Evolutionary conservation across 345 rosid genomes (phyloP).

Genomic region (Heritiera littoralis): DNA sequence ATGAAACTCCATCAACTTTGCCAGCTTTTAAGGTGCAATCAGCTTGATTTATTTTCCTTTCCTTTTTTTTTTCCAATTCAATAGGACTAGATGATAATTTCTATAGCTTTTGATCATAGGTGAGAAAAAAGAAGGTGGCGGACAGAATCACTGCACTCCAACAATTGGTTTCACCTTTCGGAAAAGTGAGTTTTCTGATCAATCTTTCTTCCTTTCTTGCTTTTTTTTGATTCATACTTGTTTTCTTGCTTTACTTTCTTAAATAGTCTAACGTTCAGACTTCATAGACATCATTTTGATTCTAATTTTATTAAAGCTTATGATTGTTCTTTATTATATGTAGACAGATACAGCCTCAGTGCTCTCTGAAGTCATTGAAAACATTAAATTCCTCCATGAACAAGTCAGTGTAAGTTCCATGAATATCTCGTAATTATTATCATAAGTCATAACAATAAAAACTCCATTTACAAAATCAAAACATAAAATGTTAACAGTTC

Average conservation of each 20-base stretch:
- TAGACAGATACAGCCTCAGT: constrained; percentile 99
- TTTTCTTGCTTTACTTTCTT: constrained; percentile 29
- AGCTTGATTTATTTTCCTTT: background rate
- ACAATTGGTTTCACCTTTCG: constrained; percentile 99
- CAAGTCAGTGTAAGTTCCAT: constrained; percentile 78
- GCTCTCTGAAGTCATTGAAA: constrained; percentile 96
- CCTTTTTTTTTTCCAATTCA: background rate
- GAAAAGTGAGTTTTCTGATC: constrained; percentile 69
- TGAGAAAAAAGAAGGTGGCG: constrained; percentile 99
- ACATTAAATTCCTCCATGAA: constrained; percentile 94
- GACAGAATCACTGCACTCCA: constrained; percentile 99
- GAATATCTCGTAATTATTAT: constrained; percentile 11
- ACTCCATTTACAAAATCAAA: constrained; percentile 9
- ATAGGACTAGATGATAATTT: constrained; percentile 23
- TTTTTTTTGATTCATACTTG: constrained; percentile 9
- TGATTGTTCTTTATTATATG: constrained; percentile 28
- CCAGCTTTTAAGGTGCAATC: constrained; percentile 88
- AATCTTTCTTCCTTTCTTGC: background rate
- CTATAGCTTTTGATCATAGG: constrained; percentile 48
- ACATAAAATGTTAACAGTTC: background rate
- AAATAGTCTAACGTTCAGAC: background rate
- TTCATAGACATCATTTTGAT: constrained; percentile 4
- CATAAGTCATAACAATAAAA: background rate
- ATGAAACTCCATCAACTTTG: constrained; percentile 68
- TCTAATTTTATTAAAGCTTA: background rate